phyloP scores from a whole-genome alignment of 805 yeast genomes.

The Candida arabinofermentans region DNA sequence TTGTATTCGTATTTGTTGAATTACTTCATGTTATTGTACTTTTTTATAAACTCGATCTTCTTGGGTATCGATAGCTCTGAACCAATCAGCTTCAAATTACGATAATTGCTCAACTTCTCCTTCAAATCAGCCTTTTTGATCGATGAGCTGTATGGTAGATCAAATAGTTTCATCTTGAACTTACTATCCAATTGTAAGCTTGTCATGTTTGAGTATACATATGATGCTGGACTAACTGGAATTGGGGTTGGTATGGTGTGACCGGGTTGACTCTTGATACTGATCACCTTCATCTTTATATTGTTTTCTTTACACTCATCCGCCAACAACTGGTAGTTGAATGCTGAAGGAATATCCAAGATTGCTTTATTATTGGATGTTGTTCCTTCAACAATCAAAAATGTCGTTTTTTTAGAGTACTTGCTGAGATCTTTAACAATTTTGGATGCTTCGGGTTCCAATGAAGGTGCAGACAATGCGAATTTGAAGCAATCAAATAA shows the following conservation, averaged over 20 bases:
- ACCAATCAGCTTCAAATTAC: constrained; percentile 48
- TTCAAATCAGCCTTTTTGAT: constrained; percentile 15
- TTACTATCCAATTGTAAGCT: constrained; percentile 10
- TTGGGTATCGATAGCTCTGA: constrained; percentile 37
- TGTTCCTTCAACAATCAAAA: constrained; percentile 75
- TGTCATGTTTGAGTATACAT: constrained; percentile 9
- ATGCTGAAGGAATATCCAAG: constrained; percentile 45
- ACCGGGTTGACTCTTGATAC: constrained; percentile 36
- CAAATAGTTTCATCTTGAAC: constrained; percentile 23
- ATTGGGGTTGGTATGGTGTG: constrained; percentile 33
- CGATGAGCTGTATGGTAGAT: constrained; percentile 4
- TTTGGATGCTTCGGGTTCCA: background rate
- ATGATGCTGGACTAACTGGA: constrained; percentile 17
- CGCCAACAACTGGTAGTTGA: constrained; percentile 15
- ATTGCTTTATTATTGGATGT: constrained; percentile 79
- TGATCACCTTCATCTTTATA: constrained; percentile 33
- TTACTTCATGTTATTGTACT: constrained; percentile 2
- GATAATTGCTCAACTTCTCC: constrained; percentile 36
- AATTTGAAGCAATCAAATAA: constrained; percentile 12
- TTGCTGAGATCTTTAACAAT: constrained; percentile 18
- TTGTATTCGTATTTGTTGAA: too few relatives aligned
- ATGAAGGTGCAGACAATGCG: constrained; percentile 14
- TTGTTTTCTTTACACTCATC: constrained; percentile 1
- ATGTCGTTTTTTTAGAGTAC: constrained; percentile 41
- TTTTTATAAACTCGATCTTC: constrained; percentile 40